Evolutionary conservation across 1,284 basidiomycete genomes (phyloP).

Genomic region (Puccinia sorghi): DNA sequence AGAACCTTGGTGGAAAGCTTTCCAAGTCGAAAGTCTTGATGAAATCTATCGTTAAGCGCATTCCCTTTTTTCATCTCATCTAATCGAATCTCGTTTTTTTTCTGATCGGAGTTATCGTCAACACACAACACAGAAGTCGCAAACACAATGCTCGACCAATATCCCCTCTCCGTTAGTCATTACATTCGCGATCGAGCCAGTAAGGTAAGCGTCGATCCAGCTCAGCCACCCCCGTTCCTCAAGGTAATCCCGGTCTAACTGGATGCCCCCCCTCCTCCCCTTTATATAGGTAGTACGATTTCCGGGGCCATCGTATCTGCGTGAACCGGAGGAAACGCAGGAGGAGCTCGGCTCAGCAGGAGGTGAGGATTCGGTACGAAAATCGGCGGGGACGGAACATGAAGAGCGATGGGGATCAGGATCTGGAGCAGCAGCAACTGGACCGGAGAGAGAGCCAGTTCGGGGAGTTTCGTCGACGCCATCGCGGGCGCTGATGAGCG

Average conservation of each 20-base stretch:
- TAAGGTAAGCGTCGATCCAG: constrained; percentile 8
- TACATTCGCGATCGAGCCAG: constrained; percentile 27
- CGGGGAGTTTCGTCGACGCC: constrained; percentile 8
- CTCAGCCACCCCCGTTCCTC: background rate
- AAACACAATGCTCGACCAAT: constrained; percentile 41
- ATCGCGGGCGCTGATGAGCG: constrained; percentile 10
- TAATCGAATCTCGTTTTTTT: background rate
- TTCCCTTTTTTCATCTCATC: background rate
- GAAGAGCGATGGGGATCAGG: too few species aligned
- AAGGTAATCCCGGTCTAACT: background rate
- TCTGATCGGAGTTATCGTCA: background rate
- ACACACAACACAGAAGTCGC: constrained; percentile 20
- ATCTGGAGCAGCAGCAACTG: too few species aligned
- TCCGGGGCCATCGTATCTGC: constrained; percentile 18
- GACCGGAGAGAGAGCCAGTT: background rate
- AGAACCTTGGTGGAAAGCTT: constrained; percentile 42
- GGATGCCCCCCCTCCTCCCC: background rate
- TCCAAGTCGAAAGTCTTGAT: constrained; percentile 25
- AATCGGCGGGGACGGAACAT: too few species aligned
- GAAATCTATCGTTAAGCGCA: constrained; percentile 32
- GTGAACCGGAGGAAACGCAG: background rate
- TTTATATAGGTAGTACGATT: background rate
- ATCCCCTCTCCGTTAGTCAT: constrained; percentile 12
- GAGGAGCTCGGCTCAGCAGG: background rate
- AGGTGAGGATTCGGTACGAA: too few species aligned